These are phyloP conservation scores for Suhomyces sp. DNA, from an alignment of 805 yeast genomes.

Conservation along the genomic window DNA sequence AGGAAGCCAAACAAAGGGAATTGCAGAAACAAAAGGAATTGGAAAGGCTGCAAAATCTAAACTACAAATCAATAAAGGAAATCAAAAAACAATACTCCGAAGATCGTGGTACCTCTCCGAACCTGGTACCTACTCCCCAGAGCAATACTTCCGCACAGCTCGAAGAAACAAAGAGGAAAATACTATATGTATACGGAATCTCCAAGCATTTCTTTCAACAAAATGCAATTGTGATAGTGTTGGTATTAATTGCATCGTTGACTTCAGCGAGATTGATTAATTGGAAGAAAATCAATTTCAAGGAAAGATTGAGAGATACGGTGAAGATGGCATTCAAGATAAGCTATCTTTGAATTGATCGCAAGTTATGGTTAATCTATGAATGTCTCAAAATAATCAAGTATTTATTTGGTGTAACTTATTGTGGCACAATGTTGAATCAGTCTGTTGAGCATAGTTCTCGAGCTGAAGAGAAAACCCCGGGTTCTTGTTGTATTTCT, in stretches of 20 bases:
- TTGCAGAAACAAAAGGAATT: slow-evolving; percentile 13
- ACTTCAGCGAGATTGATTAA: slow-evolving; percentile 22
- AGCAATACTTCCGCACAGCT: background rate
- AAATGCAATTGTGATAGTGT: slow-evolving; percentile 29
- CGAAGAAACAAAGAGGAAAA: slow-evolving; percentile 13
- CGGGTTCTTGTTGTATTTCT: background rate
- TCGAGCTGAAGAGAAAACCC: no score
- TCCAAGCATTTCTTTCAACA: slow-evolving; percentile 22
- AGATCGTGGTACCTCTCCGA: background rate
- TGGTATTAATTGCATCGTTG: slow-evolving; percentile 21
- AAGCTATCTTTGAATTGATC: slow-evolving; percentile 29
- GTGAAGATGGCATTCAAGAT: slow-evolving; percentile 45
- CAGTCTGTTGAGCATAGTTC: no score
- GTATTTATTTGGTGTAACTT: no score
- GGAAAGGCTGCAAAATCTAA: slow-evolving; percentile 22
- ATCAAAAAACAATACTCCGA: slow-evolving; percentile 19
- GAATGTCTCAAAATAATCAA: no score
- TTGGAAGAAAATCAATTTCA: slow-evolving; percentile 25
- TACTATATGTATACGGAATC: slow-evolving; percentile 18
- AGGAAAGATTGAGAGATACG: slow-evolving; percentile 34
- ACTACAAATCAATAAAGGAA: slow-evolving; percentile 31
- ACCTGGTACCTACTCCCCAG: background rate
- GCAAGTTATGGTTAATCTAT: background rate
- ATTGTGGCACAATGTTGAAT: no score
- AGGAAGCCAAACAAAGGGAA: slow-evolving; percentile 22